A percentile compares a stretch with the other conserved stretches of the same genome.
Evolutionary conservation across 2,329 filamentous ascomycete species (phyloP).

Genomic region (Cladosporium sp.): DNA sequence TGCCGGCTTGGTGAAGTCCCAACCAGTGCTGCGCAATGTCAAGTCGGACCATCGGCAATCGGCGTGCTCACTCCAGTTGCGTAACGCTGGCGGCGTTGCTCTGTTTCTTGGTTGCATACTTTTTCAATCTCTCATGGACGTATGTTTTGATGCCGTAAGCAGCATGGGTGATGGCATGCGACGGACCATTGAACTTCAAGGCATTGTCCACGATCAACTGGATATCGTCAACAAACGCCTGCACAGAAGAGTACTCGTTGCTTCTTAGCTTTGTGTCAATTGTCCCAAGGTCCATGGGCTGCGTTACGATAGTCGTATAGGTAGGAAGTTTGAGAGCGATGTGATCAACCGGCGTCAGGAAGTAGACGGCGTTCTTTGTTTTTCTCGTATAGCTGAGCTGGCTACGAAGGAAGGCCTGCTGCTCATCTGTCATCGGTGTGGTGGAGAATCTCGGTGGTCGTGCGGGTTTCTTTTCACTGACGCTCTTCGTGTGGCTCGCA

Average conservation of each 20-base stretch:
- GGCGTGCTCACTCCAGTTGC: no score
- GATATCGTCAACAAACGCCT: constrained; percentile 70
- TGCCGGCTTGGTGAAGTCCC: no score
- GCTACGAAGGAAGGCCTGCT: constrained; percentile 60
- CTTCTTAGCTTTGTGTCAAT: constrained; percentile 70
- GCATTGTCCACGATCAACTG: constrained; percentile 76
- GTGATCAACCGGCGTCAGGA: constrained; percentile 71
- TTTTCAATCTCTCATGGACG: constrained; percentile 39
- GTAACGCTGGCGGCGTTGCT: constrained; percentile 17
- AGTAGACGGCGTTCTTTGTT: constrained; percentile 72
- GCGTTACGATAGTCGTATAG: neutral
- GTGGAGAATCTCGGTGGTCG: constrained; percentile 27
- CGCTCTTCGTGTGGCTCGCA: neutral
- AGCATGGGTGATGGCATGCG: constrained; percentile 67
- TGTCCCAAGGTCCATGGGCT: neutral
- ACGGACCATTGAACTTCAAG: constrained; percentile 72
- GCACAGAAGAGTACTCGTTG: constrained; percentile 62
- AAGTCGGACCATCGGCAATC: no score
- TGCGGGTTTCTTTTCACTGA: neutral
- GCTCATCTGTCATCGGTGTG: constrained; percentile 53
- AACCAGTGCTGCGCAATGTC: no score
- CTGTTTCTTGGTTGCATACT: constrained; percentile 26
- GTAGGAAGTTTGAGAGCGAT: constrained; percentile 63
- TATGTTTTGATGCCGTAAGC: constrained; percentile 59
- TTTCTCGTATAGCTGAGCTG: constrained; percentile 76